Evolutionary conservation across 495 filamentous ascomycete species (phyloP).

Genomic region (Aspergillus affinis): DNA sequence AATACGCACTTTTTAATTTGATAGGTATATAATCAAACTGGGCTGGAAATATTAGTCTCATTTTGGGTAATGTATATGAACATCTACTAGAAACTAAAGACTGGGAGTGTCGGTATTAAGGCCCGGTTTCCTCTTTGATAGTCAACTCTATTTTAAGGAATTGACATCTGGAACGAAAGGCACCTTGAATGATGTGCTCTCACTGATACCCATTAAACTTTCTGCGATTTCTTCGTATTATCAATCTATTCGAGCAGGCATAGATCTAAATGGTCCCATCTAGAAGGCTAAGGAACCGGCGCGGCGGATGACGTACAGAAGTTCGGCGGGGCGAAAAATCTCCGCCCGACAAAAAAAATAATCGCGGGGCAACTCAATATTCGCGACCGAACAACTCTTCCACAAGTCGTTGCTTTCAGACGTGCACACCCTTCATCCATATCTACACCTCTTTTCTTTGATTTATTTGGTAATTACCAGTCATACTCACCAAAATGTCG

Average conservation of each 20-base stretch:
- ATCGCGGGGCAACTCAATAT: constrained; percentile 29
- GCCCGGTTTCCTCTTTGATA: too few species aligned
- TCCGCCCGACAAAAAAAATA: constrained; percentile 39
- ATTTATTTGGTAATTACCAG: neutral
- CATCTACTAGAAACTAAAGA: neutral
- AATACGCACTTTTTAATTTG: neutral
- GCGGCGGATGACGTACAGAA: constrained; percentile 27
- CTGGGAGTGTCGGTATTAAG: too few species aligned
- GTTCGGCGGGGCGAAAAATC: constrained; percentile 18
- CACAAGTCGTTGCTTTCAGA: neutral
- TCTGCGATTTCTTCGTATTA: too few species aligned
- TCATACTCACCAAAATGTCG: constrained; percentile 37
- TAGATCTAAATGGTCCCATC: too few species aligned
- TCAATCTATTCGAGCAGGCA: too few species aligned
- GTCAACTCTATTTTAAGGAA: too few species aligned
- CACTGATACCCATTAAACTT: too few species aligned
- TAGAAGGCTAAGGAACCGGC: neutral
- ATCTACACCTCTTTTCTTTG: neutral
- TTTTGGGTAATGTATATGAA: neutral
- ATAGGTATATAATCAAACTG: neutral
- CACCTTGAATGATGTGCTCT: too few species aligned
- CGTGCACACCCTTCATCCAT: neutral
- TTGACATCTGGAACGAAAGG: too few species aligned
- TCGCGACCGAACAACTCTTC: neutral
- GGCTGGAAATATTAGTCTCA: neutral